Conservation (phyloP, 345 rosid genomes). For the Dipteronia sinensis region DNA sequence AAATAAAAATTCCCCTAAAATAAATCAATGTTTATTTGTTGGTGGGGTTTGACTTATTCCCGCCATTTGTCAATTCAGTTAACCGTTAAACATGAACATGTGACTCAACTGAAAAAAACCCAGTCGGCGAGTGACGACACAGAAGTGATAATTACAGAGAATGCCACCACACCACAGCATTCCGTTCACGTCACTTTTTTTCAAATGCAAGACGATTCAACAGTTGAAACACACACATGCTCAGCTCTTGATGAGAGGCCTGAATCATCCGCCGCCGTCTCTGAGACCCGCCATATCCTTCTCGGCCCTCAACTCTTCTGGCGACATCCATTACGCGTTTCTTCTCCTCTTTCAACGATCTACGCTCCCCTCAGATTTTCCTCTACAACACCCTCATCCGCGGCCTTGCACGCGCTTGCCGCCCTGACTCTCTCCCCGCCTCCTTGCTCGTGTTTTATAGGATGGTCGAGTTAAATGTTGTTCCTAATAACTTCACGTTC, state of each 20-base stretch:
- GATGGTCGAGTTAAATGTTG: conserved; percentile 1
- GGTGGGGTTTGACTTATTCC: background rate
- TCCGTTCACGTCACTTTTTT: conserved; percentile 10
- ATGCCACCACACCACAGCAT: background rate
- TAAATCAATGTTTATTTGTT: too few relatives aligned
- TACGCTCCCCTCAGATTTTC: conserved; percentile 15
- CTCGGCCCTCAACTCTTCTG: conserved; percentile 11
- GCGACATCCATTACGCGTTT: conserved; percentile 17
- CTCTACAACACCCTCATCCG: conserved; percentile 24
- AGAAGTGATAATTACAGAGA: background rate
- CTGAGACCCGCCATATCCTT: conserved; percentile 22
- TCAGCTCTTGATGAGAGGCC: conserved; percentile 18
- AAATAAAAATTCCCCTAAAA: too few relatives aligned
- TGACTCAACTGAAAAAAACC: background rate
- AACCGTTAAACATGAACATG: background rate
- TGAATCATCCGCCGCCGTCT: conserved; percentile 12
- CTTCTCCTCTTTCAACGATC: conserved; percentile 16
- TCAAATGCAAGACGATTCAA: conserved; percentile 16
- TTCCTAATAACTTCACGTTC: conserved; percentile 23
- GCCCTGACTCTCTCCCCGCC: background rate
- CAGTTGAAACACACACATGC: conserved; percentile 20
- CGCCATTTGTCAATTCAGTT: background rate
- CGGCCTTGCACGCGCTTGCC: conserved; percentile 9
- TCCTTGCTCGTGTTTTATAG: conserved; percentile 2
- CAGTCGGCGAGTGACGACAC: background rate